Evolutionary conservation across 345 rosid species (phyloP), one percentile per base, ranked within the genome.

Genomic region (Citrus unshiu): DNA sequence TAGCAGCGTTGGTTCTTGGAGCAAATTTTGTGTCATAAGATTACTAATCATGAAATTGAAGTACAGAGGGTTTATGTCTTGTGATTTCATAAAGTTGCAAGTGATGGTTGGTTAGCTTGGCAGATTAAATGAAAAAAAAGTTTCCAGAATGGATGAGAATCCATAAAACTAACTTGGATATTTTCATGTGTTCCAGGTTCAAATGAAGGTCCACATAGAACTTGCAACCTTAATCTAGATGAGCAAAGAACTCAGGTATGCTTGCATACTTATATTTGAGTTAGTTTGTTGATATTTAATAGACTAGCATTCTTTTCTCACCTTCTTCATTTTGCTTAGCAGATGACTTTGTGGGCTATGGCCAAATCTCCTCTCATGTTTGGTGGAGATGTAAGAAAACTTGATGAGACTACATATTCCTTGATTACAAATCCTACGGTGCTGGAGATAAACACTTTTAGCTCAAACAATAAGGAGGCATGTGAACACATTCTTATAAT

Each of bases 281-380:
- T 57, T 63, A 25, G 65, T 57, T 14, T 66, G 56, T 57, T 68
- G 9, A 16, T 51, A 32, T 37, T n/a, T 78, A 9, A 7, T 29
- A 8, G 24, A 61, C 21, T 27, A 5, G 25, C 73, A 60, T 24
- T 70, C 65, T n/a, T 69, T 63, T 65, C 61, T 78, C 46, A 78
- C 71, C 46, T 54, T 32, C 14, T 35, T 30, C 40, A 39, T 75
- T 81, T 78, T 32, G 54, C 72, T 82, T 80, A 35, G 37, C 85
- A 95, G 99, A 88, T 95, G 91, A 95, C 98, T 59, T 85, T 93
- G 91, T 95, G 99, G 99, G 87, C 90, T 35, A 92, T 95, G 61
- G 97, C 92, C 56, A 95, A 86, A 88, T 93, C 99, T 16, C 98
- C 99, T 75, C 91, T 95, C 39, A 90, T 95, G 94, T 93, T 90